Evolutionary conservation across 2,329 filamentous ascomycete species (phyloP).

Genomic region (Pseudocercospora fijiensis): DNA sequence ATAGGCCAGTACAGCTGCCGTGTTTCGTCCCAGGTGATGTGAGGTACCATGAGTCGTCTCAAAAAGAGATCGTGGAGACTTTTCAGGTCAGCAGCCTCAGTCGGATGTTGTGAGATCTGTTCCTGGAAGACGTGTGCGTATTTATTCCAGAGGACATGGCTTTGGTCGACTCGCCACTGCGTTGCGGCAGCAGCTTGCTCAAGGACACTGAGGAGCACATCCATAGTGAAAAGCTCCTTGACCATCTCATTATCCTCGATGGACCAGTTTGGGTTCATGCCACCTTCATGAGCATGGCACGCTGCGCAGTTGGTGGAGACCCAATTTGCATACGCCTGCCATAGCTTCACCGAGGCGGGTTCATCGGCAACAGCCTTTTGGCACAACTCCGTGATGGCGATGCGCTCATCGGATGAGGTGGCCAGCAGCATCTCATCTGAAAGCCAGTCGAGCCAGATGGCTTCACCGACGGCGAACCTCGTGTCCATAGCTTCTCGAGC

Average conservation of each 20-base stretch:
- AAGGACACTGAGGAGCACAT: constrained; percentile 66
- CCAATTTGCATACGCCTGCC: constrained; percentile 76
- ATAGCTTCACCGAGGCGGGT: constrained; percentile 70
- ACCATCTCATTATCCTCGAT: constrained; percentile 69
- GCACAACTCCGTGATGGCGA: constrained; percentile 70
- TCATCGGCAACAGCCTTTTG: constrained; percentile 69
- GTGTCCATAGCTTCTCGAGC: constrained; percentile 60
- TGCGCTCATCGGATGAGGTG: constrained; percentile 63
- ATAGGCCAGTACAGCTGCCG: constrained; percentile 73
- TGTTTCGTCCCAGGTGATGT: constrained; percentile 72
- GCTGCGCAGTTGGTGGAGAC: constrained; percentile 69
- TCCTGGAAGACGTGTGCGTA: constrained; percentile 69
- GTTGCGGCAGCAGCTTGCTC: constrained; percentile 70
- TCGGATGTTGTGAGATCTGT: constrained; percentile 59
- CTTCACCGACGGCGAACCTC: constrained; percentile 70
- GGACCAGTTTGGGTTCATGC: constrained; percentile 48
- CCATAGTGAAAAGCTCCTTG: constrained; percentile 69
- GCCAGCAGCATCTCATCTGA: constrained; percentile 66
- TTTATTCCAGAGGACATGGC: constrained; percentile 75
- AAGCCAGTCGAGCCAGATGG: constrained; percentile 74
- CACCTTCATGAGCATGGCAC: constrained; percentile 58
- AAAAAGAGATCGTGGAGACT: constrained; percentile 68
- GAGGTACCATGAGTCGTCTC: constrained; percentile 69
- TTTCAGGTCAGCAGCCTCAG: constrained; percentile 57
- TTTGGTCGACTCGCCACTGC: constrained; percentile 72